Evolutionary conservation across 2,329 filamentous ascomycete species (phyloP), one percentile per base, ranked within the genome.

Genomic region (Paraphaeosphaeria sporulosa): DNA sequence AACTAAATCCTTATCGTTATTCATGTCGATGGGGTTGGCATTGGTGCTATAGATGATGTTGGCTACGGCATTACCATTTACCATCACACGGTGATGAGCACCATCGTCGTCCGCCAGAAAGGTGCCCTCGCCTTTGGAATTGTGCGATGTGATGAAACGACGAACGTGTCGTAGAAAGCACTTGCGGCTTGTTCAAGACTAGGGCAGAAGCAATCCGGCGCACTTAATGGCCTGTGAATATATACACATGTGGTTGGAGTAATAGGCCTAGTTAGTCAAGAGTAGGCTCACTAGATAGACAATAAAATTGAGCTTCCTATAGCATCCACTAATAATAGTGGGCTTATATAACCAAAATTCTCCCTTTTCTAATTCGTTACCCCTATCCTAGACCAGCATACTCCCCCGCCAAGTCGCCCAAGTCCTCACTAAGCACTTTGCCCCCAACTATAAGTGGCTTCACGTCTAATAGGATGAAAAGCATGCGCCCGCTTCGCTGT

Each of bases 41-140:
- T 58, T 34, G 9, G 56, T 58, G 25, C 21, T 47, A 25, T 58
- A 58, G 30, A 54, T 54, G 27, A 58, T 48, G 44, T 48, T 48
- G 8, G 44, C 27, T 2, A 48, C 44, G 25, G 44, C 44, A 17
- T 48, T 51, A 17, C 49, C 32, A 17, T 51, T 51, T 4, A 51
- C 49, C 32, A 51, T 51, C 6, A 51, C 4, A 10, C 49, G 32
- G 21, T 51, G 49, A 19, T 43, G 32, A n/a, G 55, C 55, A 27
- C 55, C 47, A 51, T 57, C 47, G 25, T 50, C 47, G 25, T 50
- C 55, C 4, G 27, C 34, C 13, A 51, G 13, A 36, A 57, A 57
- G 25, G 43, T 27, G 9, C 46, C 47, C 30, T 51, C 23, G 21
- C 55, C 55, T 5, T 51, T 51, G 32, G 21, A 15, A 23, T 57